A percentile compares a stretch with the other conserved stretches of the same genome.
phyloP scores from a whole-genome alignment of 2,329 filamentous ascomycete genomes.

The Cordyceps javanica region DNA sequence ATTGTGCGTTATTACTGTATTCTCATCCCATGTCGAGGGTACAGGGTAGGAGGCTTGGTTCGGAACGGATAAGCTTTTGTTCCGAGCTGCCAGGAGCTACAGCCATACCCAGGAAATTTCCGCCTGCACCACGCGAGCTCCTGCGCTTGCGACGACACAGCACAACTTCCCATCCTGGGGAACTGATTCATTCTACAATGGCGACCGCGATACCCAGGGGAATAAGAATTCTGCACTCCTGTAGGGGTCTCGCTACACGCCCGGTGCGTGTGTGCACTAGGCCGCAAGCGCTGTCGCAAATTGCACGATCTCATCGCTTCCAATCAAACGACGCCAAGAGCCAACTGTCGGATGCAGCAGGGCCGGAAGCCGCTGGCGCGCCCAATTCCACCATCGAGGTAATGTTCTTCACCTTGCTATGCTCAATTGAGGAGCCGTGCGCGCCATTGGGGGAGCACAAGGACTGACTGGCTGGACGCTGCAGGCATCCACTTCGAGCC shows the following conservation, averaged over 20 bases:
- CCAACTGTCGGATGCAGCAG: constrained; percentile 20
- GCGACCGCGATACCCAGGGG: constrained; percentile 6
- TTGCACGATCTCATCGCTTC: constrained; percentile 15
- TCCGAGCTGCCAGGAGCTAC: constrained; percentile 2
- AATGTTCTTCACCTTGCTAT: neutral
- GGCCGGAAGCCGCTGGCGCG: constrained; percentile 8
- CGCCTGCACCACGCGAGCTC: neutral
- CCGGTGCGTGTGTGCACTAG: neutral
- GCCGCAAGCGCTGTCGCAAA: neutral
- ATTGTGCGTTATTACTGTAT: neutral
- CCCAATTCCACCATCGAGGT: neutral
- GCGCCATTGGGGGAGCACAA: neutral
- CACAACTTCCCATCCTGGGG: neutral
- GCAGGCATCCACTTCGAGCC: constrained; percentile 13
- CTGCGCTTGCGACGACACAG: neutral
- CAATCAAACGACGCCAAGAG: constrained; percentile 29
- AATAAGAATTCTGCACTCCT: constrained; percentile 16
- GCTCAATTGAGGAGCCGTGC: neutral
- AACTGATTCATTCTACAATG: neutral
- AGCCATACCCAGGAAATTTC: constrained; percentile 4
- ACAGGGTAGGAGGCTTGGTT: neutral
- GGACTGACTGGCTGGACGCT: constrained; percentile 14
- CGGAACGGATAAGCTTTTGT: constrained; percentile 11
- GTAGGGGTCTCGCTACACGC: constrained; percentile 24
- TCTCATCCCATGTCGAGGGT: neutral